phyloP scores from a whole-genome alignment of 768 basidiomycete genomes.

The Suillus cothurnatus region DNA sequence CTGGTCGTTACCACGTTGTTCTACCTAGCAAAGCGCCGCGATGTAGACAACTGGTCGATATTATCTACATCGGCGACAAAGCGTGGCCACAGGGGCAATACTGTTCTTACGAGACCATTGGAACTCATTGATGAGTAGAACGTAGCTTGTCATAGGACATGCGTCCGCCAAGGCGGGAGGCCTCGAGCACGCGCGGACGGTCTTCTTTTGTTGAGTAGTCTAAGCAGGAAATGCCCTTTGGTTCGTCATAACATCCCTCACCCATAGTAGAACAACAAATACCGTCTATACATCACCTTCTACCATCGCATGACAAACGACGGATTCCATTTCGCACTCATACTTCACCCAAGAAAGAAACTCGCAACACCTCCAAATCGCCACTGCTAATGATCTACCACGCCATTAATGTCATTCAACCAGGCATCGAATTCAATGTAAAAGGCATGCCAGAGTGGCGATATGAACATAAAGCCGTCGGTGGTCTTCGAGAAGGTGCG shows the following conservation, averaged over 20 bases:
- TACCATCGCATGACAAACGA: background rate
- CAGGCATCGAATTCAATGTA: background rate
- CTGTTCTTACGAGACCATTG: background rate
- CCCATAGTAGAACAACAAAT: background rate
- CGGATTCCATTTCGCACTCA: background rate
- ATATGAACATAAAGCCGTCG: background rate
- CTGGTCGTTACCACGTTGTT: background rate
- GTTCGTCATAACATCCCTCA: background rate
- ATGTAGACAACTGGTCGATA: background rate
- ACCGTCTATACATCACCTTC: background rate
- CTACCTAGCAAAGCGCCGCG: background rate
- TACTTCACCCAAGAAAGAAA: background rate
- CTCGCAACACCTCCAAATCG: background rate
- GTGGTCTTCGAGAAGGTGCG: background rate
- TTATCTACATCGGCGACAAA: background rate
- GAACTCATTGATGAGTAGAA: background rate
- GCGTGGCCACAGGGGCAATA: background rate
- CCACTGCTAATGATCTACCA: background rate
- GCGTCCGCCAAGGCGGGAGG: background rate
- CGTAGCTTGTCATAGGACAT: background rate
- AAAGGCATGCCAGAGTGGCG: background rate
- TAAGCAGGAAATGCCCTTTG: background rate
- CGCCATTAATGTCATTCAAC: background rate
- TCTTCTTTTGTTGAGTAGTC: background rate
- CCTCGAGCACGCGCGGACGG: background rate